A percentile compares a stretch with the other conserved stretches of the same genome.
phyloP scores from a whole-genome alignment of 2,329 filamentous ascomycete genomes.

The Cercospora sp. region DNA sequence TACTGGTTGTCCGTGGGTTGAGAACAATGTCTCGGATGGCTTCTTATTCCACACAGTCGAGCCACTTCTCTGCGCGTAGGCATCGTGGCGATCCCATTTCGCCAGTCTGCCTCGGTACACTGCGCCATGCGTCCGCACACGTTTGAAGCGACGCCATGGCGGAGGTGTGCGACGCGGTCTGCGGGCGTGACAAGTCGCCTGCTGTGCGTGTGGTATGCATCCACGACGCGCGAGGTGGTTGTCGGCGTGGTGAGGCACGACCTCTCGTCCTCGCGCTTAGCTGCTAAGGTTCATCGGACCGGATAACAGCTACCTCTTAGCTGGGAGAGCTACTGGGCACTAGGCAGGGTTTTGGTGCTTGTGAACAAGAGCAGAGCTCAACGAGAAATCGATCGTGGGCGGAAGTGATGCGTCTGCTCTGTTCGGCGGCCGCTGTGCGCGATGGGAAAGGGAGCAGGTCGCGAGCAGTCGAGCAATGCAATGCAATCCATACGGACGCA shows the following conservation, averaged over 20 bases:
- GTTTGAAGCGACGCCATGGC: background rate
- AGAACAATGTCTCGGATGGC: constrained; percentile 7
- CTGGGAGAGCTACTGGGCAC: constrained; percentile 23
- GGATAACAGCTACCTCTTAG: constrained; percentile 25
- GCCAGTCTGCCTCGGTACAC: constrained; percentile 6
- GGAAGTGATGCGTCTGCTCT: background rate
- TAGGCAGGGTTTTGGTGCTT: background rate
- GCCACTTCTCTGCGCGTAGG: background rate
- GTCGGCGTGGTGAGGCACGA: constrained; percentile 2
- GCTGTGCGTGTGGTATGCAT: constrained; percentile 9
- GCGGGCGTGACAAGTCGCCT: constrained; percentile 1
- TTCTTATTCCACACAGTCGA: background rate
- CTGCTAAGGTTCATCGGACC: constrained; percentile 26
- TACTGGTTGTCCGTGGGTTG: background rate
- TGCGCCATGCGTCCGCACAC: background rate
- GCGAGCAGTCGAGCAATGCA: background rate
- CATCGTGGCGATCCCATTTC: background rate
- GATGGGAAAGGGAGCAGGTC: background rate
- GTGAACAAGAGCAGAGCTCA: constrained; percentile 11
- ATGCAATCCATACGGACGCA: background rate
- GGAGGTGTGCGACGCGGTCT: background rate
- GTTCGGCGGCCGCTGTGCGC: too few species aligned
- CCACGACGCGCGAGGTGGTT: constrained; percentile 7
- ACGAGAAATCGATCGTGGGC: constrained; percentile 2
- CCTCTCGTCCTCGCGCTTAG: constrained; percentile 18